These are phyloP conservation scores for Lunularia cruciata DNA, from an alignment of 225 moss, liverwort and hornwort species.

Conservation along the genomic window DNA sequence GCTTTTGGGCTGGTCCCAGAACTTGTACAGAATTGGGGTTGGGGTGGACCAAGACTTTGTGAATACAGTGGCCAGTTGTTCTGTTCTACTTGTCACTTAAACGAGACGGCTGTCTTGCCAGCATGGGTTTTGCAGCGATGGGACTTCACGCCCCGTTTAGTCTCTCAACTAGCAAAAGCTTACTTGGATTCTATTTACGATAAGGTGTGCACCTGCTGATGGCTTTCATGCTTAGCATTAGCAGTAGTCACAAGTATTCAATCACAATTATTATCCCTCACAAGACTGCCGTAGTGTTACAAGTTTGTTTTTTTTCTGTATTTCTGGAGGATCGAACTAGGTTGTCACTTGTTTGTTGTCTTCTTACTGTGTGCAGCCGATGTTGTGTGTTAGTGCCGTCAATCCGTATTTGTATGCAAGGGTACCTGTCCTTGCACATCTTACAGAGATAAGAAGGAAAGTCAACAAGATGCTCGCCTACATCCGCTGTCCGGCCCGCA, in stretches of 20 bases:
- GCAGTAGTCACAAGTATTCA: too few species aligned
- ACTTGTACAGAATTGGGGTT: constrained; percentile 80
- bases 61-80: constrained; percentile 95
- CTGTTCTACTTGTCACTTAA: constrained; percentile 86
- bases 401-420: constrained; percentile 91
- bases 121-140: constrained; percentile 89
- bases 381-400: constrained; percentile 98
- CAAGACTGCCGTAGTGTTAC: too few species aligned
- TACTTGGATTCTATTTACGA: constrained; percentile 97
- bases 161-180: constrained; percentile 94
- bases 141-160: constrained; percentile 82
- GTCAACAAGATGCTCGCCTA: constrained; percentile 76
- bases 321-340: neutral
- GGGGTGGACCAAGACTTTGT: constrained; percentile 82
- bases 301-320: too few species aligned
- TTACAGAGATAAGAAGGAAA: constrained; percentile 74
- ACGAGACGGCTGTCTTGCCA: constrained; percentile 90
- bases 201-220: constrained; percentile 52
- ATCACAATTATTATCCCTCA: too few species aligned
- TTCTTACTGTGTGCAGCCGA: constrained; percentile 63
- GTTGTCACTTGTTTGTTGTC: neutral
- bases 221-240: too few species aligned
- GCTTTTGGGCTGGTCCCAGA: constrained; percentile 71
- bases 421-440: constrained; percentile 88
- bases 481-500: constrained; percentile 78